These are phyloP conservation scores for Chlamydomonas reinhardtii DNA, from an alignment of 163 green algal species.

Conservation along the genomic window DNA sequence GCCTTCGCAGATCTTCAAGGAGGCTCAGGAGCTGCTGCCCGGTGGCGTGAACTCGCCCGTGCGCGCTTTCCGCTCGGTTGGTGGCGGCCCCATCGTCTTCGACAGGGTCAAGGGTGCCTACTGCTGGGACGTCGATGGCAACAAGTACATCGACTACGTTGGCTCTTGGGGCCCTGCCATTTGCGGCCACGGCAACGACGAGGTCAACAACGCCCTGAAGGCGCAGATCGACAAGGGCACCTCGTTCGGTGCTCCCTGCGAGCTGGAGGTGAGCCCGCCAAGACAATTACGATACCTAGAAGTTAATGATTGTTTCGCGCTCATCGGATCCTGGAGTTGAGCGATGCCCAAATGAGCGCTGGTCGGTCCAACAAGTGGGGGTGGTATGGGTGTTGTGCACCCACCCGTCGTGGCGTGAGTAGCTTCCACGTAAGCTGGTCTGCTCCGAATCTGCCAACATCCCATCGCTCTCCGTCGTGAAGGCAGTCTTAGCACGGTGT, in stretches of 20 bases:
- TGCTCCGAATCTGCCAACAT: too few relatives aligned
- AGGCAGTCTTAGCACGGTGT: too few relatives aligned
- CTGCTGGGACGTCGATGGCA: constrained; percentile 96
- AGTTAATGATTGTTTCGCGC: too few relatives aligned
- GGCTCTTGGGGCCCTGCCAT: constrained; percentile 98
- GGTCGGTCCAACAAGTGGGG: too few relatives aligned
- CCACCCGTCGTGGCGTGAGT: too few relatives aligned
- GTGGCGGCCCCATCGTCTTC: constrained; percentile 98
- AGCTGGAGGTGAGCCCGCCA: constrained; percentile 84
- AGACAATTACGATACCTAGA: too few relatives aligned
- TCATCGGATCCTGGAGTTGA: too few relatives aligned
- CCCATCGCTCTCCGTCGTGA: too few relatives aligned
- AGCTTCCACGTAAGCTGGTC: too few relatives aligned
- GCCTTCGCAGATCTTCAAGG: constrained; percentile 89
- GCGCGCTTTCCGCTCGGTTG: constrained; percentile 97
- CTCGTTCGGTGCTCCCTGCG: constrained; percentile 97
- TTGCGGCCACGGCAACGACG: constrained; percentile 93
- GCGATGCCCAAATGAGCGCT: too few relatives aligned
- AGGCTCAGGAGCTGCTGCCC: constrained; percentile 94
- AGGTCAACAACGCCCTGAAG: constrained; percentile 94
- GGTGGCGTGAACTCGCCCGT: constrained; percentile 98
- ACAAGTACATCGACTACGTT: constrained; percentile 99
- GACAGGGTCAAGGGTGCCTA: constrained; percentile 97
- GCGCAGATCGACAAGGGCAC: constrained; percentile 97
- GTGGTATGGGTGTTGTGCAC: too few relatives aligned